These are phyloP conservation scores for Citrus glauca DNA, from an alignment of 345 rosid species.

Conservation along the genomic window DNA sequence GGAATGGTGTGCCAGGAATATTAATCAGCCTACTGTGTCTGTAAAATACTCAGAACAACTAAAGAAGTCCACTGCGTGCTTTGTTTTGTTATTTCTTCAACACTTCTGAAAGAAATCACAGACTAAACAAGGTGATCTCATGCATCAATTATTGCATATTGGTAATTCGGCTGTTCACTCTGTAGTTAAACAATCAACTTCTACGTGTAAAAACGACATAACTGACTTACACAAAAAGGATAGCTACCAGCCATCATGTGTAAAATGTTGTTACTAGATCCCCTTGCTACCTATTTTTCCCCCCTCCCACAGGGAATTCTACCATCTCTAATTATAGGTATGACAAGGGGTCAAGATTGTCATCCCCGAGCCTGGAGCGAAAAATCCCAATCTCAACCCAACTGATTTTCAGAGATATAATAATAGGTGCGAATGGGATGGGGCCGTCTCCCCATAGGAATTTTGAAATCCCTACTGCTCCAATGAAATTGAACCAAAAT, in stretches of 20 bases:
- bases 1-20: background rate
- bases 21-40: background rate
- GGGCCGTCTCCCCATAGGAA: too few relatives aligned
- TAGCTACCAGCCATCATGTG: background rate
- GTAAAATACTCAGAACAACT: background rate
- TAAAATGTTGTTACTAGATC: background rate
- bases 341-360: too few relatives aligned
- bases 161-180: background rate
- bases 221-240: background rate
- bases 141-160: background rate
- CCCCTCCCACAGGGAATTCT: too few relatives aligned
- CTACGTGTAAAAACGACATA: background rate
- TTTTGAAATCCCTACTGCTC: background rate
- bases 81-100: background rate
- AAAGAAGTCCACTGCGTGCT: background rate
- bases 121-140: background rate
- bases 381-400: too few relatives aligned
- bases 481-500: background rate
- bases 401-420: too few relatives aligned
- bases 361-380: too few relatives aligned
- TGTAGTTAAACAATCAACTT: background rate
- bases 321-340: too few relatives aligned
- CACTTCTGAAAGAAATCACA: background rate
- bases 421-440: too few relatives aligned
- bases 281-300: background rate